A percentile compares a stretch with the other conserved stretches of the same genome.
Conservation (phyloP, 257 asterid genomes). For the Solanum verrucosum region DNA sequence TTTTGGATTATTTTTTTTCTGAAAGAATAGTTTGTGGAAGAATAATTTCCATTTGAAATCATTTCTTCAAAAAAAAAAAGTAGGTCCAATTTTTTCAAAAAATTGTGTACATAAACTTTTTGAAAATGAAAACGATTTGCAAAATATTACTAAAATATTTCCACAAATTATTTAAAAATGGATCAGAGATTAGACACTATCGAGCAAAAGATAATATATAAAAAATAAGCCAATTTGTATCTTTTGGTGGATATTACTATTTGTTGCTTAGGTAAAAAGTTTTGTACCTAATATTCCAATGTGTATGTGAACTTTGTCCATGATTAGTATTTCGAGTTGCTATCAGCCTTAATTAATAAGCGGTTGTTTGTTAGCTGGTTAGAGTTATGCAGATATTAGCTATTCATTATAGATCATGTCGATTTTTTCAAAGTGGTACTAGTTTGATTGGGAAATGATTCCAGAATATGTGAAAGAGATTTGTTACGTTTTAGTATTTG, state of each 20-base stretch:
- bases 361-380: not conserved
- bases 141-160: not conserved
- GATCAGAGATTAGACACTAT: not conserved
- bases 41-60: not conserved
- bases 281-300: not conserved
- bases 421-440: no score
- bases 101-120: not conserved
- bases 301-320: not conserved
- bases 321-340: not conserved
- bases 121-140: not conserved
- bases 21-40: not conserved
- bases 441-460: no score
- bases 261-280: not conserved
- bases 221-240: not conserved
- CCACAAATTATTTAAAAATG: not conserved
- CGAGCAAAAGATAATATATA: not conserved
- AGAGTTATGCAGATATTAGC: no score
- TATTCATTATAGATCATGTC: no score
- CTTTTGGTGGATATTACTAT: not conserved
- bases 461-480: not conserved
- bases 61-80: not conserved
- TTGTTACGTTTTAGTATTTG: not conserved
- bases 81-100: no score
- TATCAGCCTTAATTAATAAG: not conserved
- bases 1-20: not conserved